Base-by-base conservation (phyloP, 2,329 filamentous ascomycete species). In the Colletotrichum brevisporum region DNA sequence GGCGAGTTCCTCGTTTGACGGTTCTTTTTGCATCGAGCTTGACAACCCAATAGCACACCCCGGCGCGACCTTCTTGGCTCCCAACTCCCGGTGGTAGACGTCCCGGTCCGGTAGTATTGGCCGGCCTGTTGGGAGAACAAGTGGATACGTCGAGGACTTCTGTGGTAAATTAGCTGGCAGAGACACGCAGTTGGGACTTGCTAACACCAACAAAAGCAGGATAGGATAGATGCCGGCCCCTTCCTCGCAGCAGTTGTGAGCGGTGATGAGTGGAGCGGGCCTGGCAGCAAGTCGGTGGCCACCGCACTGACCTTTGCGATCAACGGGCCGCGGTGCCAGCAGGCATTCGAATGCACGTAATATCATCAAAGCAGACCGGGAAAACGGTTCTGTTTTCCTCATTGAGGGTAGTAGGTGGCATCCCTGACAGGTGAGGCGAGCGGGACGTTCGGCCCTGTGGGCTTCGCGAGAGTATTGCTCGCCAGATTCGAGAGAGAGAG, bases 281-380 rank as follows among this genome's bases (percentile, higher is more conserved):
- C 31, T 36, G 31, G 31, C 41, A 43, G 41, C 41, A 43, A 43
- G 41, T 5, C 41, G 31, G 31, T 36, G 31, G 31, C 31, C 31
- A 36, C 9, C 31, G 31, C 31, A 36, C 31, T 36, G 31, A 36
- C 31, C 31, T 36, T 8, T 6, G 31, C 16, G 41, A 43, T 43
- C 48, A 50, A 41, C 31, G 54, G 21, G 16, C 26, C 31, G 21
- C 51, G 50, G 52, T n/a, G 5, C n/a, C 45, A 45, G 39, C 50
- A 62, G 50, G n/a, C 26, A 48, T 51, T 48, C 15, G 54, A 43
- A 68, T 59, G 65, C 61, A 41, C 48, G 50, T 52, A 68, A 65
- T 59, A 47, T 56, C 59, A 24, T 54, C 65, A 48, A 18, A 39
- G 5, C 24, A 16, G 61, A 59, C 65, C 55, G 26, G 65, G 54